Conservation (phyloP, 495 filamentous ascomycete genomes). For the Melanomma pulvis-pyrius region DNA sequence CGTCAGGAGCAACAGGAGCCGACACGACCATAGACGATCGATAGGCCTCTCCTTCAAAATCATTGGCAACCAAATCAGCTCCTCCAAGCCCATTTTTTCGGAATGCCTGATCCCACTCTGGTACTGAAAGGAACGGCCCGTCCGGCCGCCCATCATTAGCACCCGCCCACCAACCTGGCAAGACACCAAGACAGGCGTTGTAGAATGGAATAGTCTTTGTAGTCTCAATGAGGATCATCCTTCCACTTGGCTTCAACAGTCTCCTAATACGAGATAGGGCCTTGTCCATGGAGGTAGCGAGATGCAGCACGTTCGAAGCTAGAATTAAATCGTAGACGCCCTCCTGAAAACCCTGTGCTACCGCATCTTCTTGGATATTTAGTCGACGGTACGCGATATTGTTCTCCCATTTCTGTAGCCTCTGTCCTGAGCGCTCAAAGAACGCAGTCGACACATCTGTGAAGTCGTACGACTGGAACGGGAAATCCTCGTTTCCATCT, state of each 20-base stretch:
- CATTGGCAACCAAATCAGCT: neutral
- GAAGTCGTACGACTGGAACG: neutral
- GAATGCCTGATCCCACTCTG: neutral
- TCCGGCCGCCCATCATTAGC: neutral
- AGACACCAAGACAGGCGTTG: neutral
- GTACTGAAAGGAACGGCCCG: neutral
- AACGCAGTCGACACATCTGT: slow-evolving; percentile 13
- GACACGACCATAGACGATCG: too few species aligned
- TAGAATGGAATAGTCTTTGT: neutral
- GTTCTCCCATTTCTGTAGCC: neutral
- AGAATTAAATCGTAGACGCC: slow-evolving; percentile 11
- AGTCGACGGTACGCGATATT: neutral
- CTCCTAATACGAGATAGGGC: neutral
- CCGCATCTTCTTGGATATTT: slow-evolving; percentile 8
- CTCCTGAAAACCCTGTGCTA: slow-evolving; percentile 12
- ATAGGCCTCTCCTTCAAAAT: neutral
- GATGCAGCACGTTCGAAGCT: slow-evolving; percentile 13
- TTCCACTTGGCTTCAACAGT: slow-evolving; percentile 9
- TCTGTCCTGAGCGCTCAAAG: slow-evolving; percentile 3
- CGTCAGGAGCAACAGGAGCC: too few species aligned
- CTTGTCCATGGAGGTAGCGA: neutral
- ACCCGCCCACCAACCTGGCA: slow-evolving; percentile 14
- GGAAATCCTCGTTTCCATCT: neutral
- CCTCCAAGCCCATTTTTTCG: neutral
- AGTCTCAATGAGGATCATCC: neutral